These are phyloP conservation scores for Verticillium tricorpus DNA, from an alignment of 2,329 filamentous ascomycete genomes.

Conservation along the genomic window DNA sequence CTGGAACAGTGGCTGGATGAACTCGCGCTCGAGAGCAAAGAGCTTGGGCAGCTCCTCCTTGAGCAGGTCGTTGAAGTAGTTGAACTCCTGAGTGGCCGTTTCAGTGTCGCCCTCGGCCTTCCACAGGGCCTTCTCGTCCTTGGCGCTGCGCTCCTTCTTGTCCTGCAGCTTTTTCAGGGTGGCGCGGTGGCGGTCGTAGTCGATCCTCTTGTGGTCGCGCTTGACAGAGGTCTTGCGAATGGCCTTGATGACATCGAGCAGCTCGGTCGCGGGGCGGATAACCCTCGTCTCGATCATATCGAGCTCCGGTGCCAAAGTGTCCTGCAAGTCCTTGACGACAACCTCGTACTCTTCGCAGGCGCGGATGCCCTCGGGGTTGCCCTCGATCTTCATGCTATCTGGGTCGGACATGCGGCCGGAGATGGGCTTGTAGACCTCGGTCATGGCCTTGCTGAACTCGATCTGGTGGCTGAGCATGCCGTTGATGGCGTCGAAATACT, in stretches of 20 bases:
- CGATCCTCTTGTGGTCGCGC: slow-evolving; percentile 94
- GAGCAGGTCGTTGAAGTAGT: slow-evolving; percentile 95
- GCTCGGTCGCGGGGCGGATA: slow-evolving; percentile 87
- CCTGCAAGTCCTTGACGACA: slow-evolving; percentile 85
- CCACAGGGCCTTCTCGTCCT: slow-evolving; percentile 97
- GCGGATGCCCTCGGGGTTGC: slow-evolving; percentile 86
- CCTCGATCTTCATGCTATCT: slow-evolving; percentile 72
- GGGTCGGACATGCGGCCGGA: slow-evolving; percentile 94
- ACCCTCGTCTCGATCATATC: slow-evolving; percentile 96
- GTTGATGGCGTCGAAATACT: slow-evolving; percentile 97
- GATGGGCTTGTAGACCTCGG: slow-evolving; percentile 97
- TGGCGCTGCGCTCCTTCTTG: slow-evolving; percentile 93
- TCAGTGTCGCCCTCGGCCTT: slow-evolving; percentile 92
- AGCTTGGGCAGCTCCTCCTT: slow-evolving; percentile 94
- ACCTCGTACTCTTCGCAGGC: slow-evolving; percentile 96
- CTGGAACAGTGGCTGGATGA: slow-evolving; percentile 95
- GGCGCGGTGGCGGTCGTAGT: slow-evolving; percentile 84
- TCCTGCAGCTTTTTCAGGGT: slow-evolving; percentile 91
- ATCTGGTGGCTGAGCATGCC: slow-evolving; percentile 97
- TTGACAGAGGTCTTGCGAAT: slow-evolving; percentile 86
- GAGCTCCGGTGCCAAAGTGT: slow-evolving; percentile 82
- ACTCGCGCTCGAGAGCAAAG: slow-evolving; percentile 84
- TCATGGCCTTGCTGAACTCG: slow-evolving; percentile 93
- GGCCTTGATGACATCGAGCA: slow-evolving; percentile 90
- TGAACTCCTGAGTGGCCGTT: slow-evolving; percentile 88